Conservation (phyloP, 225 moss, liverwort and hornwort species). For the Antitrichia curtipendula region DNA sequence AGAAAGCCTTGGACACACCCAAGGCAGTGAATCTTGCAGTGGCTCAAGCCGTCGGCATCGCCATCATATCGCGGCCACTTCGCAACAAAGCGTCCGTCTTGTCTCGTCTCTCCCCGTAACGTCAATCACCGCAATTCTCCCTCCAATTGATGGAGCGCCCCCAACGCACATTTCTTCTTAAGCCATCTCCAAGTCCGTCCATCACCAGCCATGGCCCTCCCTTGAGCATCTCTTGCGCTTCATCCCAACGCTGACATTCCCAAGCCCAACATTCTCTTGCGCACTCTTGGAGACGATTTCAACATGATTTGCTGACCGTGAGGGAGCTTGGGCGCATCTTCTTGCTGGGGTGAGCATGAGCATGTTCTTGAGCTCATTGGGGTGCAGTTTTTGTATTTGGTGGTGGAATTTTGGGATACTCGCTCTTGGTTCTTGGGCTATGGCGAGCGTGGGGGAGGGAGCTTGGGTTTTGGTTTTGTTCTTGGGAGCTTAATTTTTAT, state of each 20-base stretch:
- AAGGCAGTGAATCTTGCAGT: not conserved
- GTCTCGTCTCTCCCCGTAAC: not conserved
- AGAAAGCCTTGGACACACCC: not conserved
- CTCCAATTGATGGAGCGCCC: not conserved
- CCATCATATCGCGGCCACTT: not conserved
- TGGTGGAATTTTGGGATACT: not conserved
- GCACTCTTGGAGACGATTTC: not conserved
- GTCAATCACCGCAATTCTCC: not conserved
- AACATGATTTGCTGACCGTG: not conserved
- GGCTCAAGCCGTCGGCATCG: not conserved
- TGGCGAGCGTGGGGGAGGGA: not conserved
- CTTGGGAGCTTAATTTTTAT: not conserved
- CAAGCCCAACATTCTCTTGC: not conserved
- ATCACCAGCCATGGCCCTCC: not conserved
- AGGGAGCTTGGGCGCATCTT: not conserved
- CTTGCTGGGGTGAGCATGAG: not conserved
- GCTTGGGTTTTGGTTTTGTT: not conserved
- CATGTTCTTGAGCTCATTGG: not conserved
- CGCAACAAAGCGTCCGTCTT: not conserved
- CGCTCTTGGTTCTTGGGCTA: not conserved
- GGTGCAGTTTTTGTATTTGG: not conserved
- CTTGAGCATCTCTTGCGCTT: not conserved
- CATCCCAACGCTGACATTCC: not conserved
- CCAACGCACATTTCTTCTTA: not conserved
- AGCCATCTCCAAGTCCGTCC: not conserved